Conservation (phyloP, 164 flowering plant species). For the Berberis vulgaris region DNA sequence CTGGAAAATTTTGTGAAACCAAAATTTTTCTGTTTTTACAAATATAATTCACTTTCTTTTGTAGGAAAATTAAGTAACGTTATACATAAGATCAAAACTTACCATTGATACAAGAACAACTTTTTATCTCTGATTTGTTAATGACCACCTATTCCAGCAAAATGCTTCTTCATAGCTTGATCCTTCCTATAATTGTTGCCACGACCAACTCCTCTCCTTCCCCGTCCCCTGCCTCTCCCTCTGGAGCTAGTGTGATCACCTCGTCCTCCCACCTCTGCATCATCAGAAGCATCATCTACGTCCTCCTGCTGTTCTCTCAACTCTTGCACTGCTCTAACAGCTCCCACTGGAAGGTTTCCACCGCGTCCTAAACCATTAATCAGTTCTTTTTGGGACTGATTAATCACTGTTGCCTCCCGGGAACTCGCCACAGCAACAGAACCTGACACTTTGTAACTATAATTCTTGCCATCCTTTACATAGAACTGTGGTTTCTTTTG, state of each 20-base stretch:
- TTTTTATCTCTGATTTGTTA: not conserved
- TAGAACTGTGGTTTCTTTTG: constrained; percentile 72
- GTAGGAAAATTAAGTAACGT: too few relatives aligned
- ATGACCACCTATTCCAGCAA: constrained; percentile 40
- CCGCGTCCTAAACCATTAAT: constrained; percentile 93
- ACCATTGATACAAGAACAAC: too few relatives aligned
- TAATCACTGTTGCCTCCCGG: constrained; percentile 58
- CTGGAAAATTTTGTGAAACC: too few relatives aligned
- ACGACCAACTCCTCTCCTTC: constrained; percentile 38
- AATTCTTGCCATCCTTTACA: constrained; percentile 97
- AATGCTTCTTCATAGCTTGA: constrained; percentile 64
- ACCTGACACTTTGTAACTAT: constrained; percentile 90
- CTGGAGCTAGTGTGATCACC: constrained; percentile 17
- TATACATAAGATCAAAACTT: too few relatives aligned
- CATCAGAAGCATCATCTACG: constrained; percentile 18
- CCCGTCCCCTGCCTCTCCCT: constrained; percentile 17
- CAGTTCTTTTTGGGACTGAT: constrained; percentile 50
- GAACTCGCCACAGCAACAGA: constrained; percentile 62
- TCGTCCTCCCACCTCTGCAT: constrained; percentile 27
- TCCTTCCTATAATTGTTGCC: constrained; percentile 55
- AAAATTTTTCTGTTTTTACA: too few relatives aligned
- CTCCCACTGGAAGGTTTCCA: constrained; percentile 77
- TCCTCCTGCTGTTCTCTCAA: constrained; percentile 19
- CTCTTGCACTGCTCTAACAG: constrained; percentile 40
- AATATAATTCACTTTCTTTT: too few relatives aligned